Evolutionary conservation across 306 rosid species (phyloP).

Genomic region (Dalbergia cultrata): DNA sequence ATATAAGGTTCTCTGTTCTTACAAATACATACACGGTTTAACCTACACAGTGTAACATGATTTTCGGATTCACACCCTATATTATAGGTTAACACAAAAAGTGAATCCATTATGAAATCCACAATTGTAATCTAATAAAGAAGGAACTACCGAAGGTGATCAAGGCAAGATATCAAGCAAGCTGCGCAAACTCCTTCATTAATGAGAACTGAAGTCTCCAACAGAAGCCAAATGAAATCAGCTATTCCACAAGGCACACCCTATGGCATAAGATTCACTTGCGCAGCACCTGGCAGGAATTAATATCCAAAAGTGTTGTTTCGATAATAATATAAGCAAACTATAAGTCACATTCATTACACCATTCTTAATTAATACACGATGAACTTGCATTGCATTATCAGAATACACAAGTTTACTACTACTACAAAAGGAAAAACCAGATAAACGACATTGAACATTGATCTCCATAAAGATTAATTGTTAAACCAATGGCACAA

Average conservation of each 20-base stretch:
- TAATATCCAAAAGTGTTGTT: constrained; percentile 19
- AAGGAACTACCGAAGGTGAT: constrained; percentile 72
- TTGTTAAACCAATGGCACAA: constrained; percentile 54
- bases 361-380: constrained; percentile 6
- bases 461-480: constrained; percentile 45
- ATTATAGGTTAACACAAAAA: constrained; percentile 9
- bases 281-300: constrained; percentile 25
- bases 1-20: constrained; percentile 19
- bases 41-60: constrained; percentile 18
- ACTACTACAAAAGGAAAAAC: constrained; percentile 31
- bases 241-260: not conserved
- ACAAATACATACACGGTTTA: constrained; percentile 26
- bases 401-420: constrained; percentile 35
- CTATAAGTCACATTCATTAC: not conserved
- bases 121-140: not conserved
- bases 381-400: constrained; percentile 2
- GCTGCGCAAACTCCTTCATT: constrained; percentile 75
- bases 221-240: constrained; percentile 24
- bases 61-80: constrained; percentile 14
- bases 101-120: constrained; percentile 2
- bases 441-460: constrained; percentile 23
- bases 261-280: constrained; percentile 30
- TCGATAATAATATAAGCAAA: not conserved
- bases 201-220: constrained; percentile 9
- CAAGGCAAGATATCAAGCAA: constrained; percentile 68